These are phyloP conservation scores for Boehmeria nivea DNA, from an alignment of 306 rosid genomes.

Conservation along the genomic window DNA sequence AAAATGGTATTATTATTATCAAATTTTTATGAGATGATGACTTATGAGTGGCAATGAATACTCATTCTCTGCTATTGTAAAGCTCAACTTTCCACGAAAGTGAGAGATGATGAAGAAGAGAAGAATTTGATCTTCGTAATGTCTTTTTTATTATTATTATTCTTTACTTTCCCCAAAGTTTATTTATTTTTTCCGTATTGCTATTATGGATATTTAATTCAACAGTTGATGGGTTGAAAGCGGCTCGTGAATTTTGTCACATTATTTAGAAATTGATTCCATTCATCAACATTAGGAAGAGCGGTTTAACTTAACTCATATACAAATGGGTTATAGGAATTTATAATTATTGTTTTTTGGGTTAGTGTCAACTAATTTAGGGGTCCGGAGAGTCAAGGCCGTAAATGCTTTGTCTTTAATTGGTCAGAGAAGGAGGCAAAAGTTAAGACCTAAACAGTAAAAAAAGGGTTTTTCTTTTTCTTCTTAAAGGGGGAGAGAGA, in stretches of 20 bases:
- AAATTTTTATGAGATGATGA: constrained; percentile 1
- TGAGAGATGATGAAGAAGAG: constrained; percentile 33
- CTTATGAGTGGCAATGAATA: not conserved
- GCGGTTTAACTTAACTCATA: not conserved
- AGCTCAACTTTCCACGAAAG: constrained; percentile 40
- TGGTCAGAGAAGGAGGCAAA: constrained; percentile 36
- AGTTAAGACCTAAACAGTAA: constrained; percentile 28
- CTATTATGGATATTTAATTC: too few species aligned
- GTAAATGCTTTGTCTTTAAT: constrained; percentile 17
- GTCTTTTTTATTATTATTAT: too few species aligned
- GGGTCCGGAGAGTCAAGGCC: not conserved
- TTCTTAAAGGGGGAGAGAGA: too few species aligned
- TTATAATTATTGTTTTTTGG: not conserved
- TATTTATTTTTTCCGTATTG: too few species aligned
- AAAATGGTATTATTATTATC: not conserved
- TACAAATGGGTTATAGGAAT: not conserved
- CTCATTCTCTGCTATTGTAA: constrained; percentile 21
- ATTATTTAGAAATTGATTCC: not conserved
- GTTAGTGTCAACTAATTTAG: too few species aligned
- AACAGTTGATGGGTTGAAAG: too few species aligned
- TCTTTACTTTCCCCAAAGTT: too few species aligned
- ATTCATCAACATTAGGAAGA: not conserved
- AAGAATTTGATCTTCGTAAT: too few species aligned
- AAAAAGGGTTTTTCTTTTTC: constrained; percentile 18
- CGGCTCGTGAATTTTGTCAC: too few species aligned